These are phyloP conservation scores for Sarcomyxa edulis DNA, from an alignment of 768 basidiomycete genomes.

Conservation along the genomic window DNA sequence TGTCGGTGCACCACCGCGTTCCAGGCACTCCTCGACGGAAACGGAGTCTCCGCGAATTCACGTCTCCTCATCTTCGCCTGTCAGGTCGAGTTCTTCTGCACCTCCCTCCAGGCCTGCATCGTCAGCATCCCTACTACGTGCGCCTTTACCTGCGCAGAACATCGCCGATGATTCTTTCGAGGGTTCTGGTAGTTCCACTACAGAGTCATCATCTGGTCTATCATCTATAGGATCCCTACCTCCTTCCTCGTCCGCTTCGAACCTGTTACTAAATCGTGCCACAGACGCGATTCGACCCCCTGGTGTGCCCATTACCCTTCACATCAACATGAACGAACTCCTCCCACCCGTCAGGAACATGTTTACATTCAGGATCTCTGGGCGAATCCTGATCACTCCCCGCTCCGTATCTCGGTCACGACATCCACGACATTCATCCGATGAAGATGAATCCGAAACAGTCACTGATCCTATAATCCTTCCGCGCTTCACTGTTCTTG, in stretches of 20 bases:
- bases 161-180: constrained; percentile 78
- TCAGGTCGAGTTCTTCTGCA: constrained; percentile 6
- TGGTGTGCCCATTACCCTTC: constrained; percentile 60
- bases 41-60: constrained; percentile 25
- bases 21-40: constrained; percentile 48
- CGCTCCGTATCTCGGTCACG: constrained; percentile 23
- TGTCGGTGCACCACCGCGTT: constrained; percentile 36
- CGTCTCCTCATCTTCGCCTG: constrained; percentile 15
- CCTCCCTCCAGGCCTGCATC: constrained; percentile 36
- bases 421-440: constrained; percentile 10
- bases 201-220: constrained; percentile 29
- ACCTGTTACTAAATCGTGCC: constrained; percentile 11
- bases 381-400: constrained; percentile 57
- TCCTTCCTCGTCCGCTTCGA: constrained; percentile 29
- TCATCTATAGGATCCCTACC: constrained; percentile 47
- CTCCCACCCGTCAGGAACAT: constrained; percentile 56
- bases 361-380: constrained; percentile 63
- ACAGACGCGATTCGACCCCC: constrained; percentile 31
- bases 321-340: constrained; percentile 78
- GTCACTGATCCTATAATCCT: constrained; percentile 39
- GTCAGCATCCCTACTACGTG: constrained; percentile 64
- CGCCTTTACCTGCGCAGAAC: constrained; percentile 61
- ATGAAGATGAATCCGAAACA: constrained; percentile 18
- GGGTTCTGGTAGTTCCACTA: constrained; percentile 30
- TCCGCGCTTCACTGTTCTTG: constrained; percentile 65